Percentiles rank a stretch among this genome's conserved stretches.
Evolutionary conservation across 805 yeast genomes (phyloP).

Genomic region (Wickerhamomyces alni): DNA sequence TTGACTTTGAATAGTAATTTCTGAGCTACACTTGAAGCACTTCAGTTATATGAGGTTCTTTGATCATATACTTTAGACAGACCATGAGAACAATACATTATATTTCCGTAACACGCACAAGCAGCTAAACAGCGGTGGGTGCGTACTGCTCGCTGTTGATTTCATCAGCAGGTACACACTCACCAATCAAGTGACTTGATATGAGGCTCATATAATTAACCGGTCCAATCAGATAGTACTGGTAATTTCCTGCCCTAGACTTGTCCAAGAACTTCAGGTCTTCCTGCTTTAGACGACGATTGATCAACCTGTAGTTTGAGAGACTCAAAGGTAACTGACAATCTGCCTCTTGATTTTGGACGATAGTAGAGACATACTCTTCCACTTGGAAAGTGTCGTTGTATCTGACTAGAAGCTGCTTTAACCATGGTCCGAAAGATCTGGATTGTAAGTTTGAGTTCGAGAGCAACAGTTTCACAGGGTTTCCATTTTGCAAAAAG

Average conservation of each 20-base stretch:
- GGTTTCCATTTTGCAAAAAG: slow-evolving; percentile 12
- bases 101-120: no score
- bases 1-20: not conserved
- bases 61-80: no score
- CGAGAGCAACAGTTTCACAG: slow-evolving; percentile 12
- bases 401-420: slow-evolving; percentile 7
- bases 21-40: no score
- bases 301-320: slow-evolving; percentile 2
- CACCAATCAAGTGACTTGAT: not conserved
- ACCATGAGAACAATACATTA: no score
- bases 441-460: slow-evolving; percentile 7
- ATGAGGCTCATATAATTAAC: slow-evolving; percentile 13
- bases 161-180: slow-evolving; percentile 7
- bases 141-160: slow-evolving; percentile 21
- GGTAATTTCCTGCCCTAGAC: slow-evolving; percentile 5
- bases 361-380: slow-evolving; percentile 13
- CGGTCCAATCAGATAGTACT: slow-evolving; percentile 21
- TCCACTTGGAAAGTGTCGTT: slow-evolving; percentile 6
- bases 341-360: not conserved
- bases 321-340: slow-evolving; percentile 1
- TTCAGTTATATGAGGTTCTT: no score
- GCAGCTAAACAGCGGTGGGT: slow-evolving; percentile 13
- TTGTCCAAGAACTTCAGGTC: slow-evolving; percentile 7
- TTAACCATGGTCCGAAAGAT: slow-evolving; percentile 12
- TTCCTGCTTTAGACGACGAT: slow-evolving; percentile 4